Percentiles rank a stretch among this genome's conserved stretches.
Evolutionary conservation across 2,329 filamentous ascomycete species (phyloP).

Genomic region (Colletotrichum sp.): DNA sequence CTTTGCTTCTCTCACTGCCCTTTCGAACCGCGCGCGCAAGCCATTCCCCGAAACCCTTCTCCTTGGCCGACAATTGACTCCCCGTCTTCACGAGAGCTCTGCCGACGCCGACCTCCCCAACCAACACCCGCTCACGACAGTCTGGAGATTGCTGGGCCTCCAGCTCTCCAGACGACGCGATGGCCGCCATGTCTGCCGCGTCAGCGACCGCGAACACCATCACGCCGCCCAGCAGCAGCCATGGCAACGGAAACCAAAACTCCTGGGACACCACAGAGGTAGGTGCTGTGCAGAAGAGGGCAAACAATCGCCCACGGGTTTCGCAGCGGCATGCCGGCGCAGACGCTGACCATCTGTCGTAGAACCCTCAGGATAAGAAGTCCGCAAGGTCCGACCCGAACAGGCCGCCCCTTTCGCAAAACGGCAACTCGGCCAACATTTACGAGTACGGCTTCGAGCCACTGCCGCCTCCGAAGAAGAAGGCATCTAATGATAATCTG

Average conservation of each 20-base stretch:
- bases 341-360: neutral
- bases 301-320: neutral
- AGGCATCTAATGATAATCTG: slow-evolving; percentile 39
- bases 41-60: neutral
- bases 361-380: slow-evolving; percentile 25
- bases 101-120: neutral
- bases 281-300: slow-evolving; percentile 23
- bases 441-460: slow-evolving; percentile 24
- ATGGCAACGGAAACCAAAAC: slow-evolving; percentile 51
- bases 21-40: neutral
- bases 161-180: slow-evolving; percentile 31
- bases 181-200: slow-evolving; percentile 59
- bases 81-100: neutral
- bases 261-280: slow-evolving; percentile 50
- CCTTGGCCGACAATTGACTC: slow-evolving; percentile 9
- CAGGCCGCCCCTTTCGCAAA: slow-evolving; percentile 17
- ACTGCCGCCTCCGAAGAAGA: slow-evolving; percentile 32
- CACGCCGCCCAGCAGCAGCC: slow-evolving; percentile 53
- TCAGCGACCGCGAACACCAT: slow-evolving; percentile 52
- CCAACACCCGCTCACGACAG: neutral
- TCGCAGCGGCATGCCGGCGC: neutral
- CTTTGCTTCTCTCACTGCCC: neutral
- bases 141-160: slow-evolving; percentile 14
- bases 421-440: slow-evolving; percentile 25
- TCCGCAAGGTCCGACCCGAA: slow-evolving; percentile 18